These are phyloP conservation scores for Amanita exitialis DNA, from an alignment of 768 basidiomycete genomes.

Conservation along the genomic window DNA sequence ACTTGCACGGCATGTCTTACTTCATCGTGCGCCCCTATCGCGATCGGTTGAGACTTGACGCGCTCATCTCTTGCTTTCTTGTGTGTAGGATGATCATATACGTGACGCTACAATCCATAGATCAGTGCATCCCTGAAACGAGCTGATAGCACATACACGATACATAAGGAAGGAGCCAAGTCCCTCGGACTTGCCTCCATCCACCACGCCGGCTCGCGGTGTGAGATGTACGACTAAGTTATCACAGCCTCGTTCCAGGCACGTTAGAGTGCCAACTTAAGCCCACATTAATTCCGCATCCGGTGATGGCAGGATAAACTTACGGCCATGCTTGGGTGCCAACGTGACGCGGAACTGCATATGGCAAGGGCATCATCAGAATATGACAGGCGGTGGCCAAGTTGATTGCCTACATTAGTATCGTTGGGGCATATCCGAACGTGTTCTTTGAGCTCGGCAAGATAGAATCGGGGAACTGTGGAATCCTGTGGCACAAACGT, in stretches of 20 bases:
- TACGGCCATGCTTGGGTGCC: slow-evolving; percentile 28
- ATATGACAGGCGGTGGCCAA: not conserved
- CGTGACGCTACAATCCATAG: slow-evolving; percentile 17
- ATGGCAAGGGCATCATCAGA: not conserved
- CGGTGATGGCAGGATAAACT: slow-evolving; percentile 13
- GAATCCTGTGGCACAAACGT: slow-evolving; percentile 1
- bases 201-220: slow-evolving; percentile 16
- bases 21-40: slow-evolving; percentile 3
- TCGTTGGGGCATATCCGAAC: slow-evolving; percentile 21
- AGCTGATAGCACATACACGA: slow-evolving; percentile 22
- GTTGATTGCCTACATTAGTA: slow-evolving; percentile 18
- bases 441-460: slow-evolving; percentile 25
- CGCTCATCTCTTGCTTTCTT: slow-evolving; percentile 14
- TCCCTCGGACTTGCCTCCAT: slow-evolving; percentile 33
- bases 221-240: slow-evolving; percentile 21
- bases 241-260: slow-evolving; percentile 38
- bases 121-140: not conserved
- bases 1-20: slow-evolving; percentile 3
- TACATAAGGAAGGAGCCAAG: slow-evolving; percentile 38
- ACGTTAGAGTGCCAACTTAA: slow-evolving; percentile 31
- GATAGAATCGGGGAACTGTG: slow-evolving; percentile 22
- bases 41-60: slow-evolving; percentile 11
- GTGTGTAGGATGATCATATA: slow-evolving; percentile 19
- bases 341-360: slow-evolving; percentile 27
- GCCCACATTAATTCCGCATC: slow-evolving; percentile 1